phyloP scores from a whole-genome alignment of 1,284 basidiomycete genomes.

The Ustilago lituana region DNA sequence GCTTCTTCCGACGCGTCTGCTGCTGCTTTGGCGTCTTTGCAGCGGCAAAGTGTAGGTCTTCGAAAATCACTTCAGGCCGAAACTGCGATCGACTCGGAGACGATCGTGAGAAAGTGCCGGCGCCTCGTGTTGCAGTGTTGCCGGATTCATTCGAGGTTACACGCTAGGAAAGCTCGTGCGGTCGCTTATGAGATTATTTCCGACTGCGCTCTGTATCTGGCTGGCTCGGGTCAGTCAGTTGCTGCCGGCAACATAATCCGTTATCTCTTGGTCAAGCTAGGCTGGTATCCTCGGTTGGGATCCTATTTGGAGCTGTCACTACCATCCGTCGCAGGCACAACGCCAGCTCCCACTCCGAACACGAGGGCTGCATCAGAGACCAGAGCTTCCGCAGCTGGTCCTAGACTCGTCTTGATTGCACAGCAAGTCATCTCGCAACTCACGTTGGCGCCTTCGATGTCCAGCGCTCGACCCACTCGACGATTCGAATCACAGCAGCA shows the following conservation, averaged over 20 bases:
- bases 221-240: constrained; percentile 13
- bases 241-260: constrained; percentile 21
- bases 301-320: neutral
- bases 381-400: constrained; percentile 1
- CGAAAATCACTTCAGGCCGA: constrained; percentile 15
- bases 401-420: constrained; percentile 10
- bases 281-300: constrained; percentile 16
- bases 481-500: constrained; percentile 24
- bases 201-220: constrained; percentile 23
- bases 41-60: constrained; percentile 4
- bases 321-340: too few species aligned
- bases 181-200: constrained; percentile 15
- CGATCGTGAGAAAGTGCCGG: constrained; percentile 13
- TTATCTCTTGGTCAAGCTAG: constrained; percentile 29
- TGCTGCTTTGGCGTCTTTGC: constrained; percentile 11
- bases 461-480: constrained; percentile 21
- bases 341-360: neutral
- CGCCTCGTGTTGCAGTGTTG: constrained; percentile 16
- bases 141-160: constrained; percentile 6
- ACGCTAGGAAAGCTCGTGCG: constrained; percentile 8
- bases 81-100: neutral
- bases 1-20: neutral
- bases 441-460: constrained; percentile 19
- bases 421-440: constrained; percentile 29
- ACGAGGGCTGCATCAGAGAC: too few species aligned